Evolutionary conservation across 768 basidiomycete species (phyloP).

Genomic region (Termitomyces heimii): DNA sequence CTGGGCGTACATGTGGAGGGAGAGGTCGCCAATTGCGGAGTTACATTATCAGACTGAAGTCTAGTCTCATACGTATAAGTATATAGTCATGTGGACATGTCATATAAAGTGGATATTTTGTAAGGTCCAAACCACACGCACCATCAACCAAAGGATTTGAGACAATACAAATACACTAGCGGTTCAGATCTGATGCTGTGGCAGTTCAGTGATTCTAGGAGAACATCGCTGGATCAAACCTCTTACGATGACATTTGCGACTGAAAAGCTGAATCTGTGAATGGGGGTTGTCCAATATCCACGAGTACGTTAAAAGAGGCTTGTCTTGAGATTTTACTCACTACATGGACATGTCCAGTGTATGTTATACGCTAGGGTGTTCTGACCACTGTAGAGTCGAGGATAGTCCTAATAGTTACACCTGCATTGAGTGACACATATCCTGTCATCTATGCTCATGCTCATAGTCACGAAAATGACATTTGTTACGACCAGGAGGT

Average conservation of each 20-base stretch:
- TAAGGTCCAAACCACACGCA: neutral
- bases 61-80: neutral
- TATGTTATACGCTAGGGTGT: neutral
- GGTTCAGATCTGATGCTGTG: slow-evolving; percentile 1
- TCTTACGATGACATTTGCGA: neutral
- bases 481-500: neutral
- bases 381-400: neutral
- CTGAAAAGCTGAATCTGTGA: neutral
- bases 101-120: neutral
- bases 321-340: neutral
- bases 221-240: neutral
- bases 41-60: neutral
- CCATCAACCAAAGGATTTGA: neutral
- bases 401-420: neutral
- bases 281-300: neutral
- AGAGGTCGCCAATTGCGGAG: neutral
- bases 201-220: neutral
- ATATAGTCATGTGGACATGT: neutral
- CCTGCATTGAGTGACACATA: neutral
- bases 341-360: neutral
- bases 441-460: neutral
- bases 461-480: neutral
- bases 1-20: no score
- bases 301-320: neutral
- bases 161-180: neutral